Conservation (phyloP, 305 asterid species). For the Solanum hybrid region DNA sequence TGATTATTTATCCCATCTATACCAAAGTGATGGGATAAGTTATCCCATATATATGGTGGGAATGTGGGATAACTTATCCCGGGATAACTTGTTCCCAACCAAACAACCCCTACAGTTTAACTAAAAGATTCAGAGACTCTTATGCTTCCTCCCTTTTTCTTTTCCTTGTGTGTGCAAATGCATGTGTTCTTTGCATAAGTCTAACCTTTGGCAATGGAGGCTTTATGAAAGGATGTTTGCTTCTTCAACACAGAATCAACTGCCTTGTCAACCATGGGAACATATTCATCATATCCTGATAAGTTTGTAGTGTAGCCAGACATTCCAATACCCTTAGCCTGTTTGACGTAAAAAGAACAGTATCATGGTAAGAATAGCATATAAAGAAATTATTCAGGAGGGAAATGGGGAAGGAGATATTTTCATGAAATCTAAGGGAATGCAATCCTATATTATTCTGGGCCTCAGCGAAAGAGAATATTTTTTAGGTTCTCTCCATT, state of each 20-base stretch:
- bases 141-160: background rate
- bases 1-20: background rate
- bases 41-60: background rate
- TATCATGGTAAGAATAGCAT: background rate
- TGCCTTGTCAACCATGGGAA: conserved; percentile 99
- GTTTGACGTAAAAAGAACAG: conserved; percentile 6
- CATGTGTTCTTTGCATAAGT: background rate
- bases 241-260: conserved; percentile 92
- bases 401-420: background rate
- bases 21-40: background rate
- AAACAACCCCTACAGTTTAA: background rate
- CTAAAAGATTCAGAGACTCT: background rate
- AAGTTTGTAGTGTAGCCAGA: conserved; percentile 41
- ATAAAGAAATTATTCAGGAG: background rate
- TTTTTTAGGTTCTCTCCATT: background rate
- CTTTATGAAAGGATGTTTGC: conserved; percentile 50
- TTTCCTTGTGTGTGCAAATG: background rate
- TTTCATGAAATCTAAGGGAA: background rate
- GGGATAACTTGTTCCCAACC: background rate
- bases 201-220: conserved; percentile 56
- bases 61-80: background rate
- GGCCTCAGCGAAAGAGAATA: background rate
- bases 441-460: background rate
- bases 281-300: conserved; percentile 90
- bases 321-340: conserved; percentile 78